Evolutionary conservation across 2,329 filamentous ascomycete species (phyloP).

Genomic region (Fusarium zealandicum): DNA sequence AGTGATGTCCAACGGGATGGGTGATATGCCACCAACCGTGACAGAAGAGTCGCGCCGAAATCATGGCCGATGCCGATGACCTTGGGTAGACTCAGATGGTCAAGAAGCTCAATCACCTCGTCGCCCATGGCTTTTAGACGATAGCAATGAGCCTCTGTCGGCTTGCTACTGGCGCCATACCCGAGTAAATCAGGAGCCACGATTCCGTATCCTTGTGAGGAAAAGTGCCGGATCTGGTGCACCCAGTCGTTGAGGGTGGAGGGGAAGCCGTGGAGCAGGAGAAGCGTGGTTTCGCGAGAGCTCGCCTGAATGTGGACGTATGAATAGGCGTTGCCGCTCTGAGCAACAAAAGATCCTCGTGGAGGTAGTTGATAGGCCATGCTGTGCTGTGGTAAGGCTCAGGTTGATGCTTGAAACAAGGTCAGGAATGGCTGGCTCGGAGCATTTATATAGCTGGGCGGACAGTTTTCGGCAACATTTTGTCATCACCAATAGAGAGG

Average conservation of each 20-base stretch:
- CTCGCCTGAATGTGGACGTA: slow-evolving; percentile 41
- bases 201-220: slow-evolving; percentile 50
- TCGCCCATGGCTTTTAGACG: slow-evolving; percentile 43
- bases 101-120: slow-evolving; percentile 46
- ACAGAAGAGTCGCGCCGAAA: slow-evolving; percentile 45
- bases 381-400: background rate
- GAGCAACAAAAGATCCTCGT: slow-evolving; percentile 21
- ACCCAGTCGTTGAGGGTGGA: slow-evolving; percentile 55
- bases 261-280: slow-evolving; percentile 59
- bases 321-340: slow-evolving; percentile 39
- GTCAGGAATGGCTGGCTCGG: background rate
- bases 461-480: slow-evolving; percentile 41
- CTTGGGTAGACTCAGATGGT: slow-evolving; percentile 41
- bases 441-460: slow-evolving; percentile 23
- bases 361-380: slow-evolving; percentile 19
- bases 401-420: background rate
- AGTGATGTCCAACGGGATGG: slow-evolving; percentile 30
- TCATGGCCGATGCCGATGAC: slow-evolving; percentile 55
- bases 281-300: slow-evolving; percentile 44
- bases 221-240: slow-evolving; percentile 47
- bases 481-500: background rate
- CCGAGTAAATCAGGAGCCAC: slow-evolving; percentile 53
- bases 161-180: slow-evolving; percentile 47
- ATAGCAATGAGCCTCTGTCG: slow-evolving; percentile 41
- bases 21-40: slow-evolving; percentile 40